Conservation (phyloP, 2,329 filamentous ascomycete species). For the Magnaporthiopsis rhizophila region DNA sequence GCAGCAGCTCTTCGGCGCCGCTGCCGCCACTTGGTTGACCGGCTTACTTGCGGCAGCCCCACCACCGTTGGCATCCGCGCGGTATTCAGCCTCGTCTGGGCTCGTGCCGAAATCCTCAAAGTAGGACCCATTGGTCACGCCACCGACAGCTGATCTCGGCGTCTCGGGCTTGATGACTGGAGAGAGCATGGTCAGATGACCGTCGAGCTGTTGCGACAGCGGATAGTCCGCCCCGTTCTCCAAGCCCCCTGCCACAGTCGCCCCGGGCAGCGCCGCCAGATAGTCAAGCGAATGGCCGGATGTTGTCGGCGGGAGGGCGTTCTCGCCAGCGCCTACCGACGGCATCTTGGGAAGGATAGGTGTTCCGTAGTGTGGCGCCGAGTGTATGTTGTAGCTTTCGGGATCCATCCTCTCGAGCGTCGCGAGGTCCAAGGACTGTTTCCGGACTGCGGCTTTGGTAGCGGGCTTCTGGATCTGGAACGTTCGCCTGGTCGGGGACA, state of each 20-base stretch:
- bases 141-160: not conserved
- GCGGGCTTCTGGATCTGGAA: conserved; percentile 39
- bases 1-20: conserved; percentile 5
- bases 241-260: not conserved
- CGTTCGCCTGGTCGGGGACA: conserved; percentile 26
- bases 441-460: conserved; percentile 30
- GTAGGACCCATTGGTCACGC: not conserved
- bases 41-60: not conserved
- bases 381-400: conserved; percentile 41
- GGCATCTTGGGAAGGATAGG: not conserved
- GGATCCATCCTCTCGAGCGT: conserved; percentile 45
- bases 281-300: not conserved
- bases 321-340: not conserved
- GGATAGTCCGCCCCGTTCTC: not conserved
- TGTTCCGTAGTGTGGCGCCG: conserved; percentile 18
- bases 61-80: not conserved
- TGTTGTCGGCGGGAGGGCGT: not conserved
- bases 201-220: not conserved
- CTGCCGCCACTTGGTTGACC: not conserved
- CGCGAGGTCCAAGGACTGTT: conserved; percentile 41
- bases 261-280: not conserved
- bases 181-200: not conserved
- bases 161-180: conserved; percentile 2
- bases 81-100: not conserved
- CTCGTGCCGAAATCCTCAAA: not conserved